Evolutionary conservation across 78 protist species (phyloP).

Genomic region (Monosiga brevicollis): DNA sequence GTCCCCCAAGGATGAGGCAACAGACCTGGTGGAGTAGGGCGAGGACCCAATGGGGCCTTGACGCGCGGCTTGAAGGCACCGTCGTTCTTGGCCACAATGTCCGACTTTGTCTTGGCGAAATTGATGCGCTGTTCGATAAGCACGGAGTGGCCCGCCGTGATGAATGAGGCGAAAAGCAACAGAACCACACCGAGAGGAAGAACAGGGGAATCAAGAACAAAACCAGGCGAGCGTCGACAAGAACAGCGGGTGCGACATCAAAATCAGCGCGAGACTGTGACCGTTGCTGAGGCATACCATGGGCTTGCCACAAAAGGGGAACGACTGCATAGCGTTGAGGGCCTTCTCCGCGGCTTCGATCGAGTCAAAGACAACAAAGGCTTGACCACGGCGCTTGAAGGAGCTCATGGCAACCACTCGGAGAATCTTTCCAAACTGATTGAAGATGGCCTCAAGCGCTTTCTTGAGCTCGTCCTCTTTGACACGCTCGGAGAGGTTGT

Average conservation of each 20-base stretch:
- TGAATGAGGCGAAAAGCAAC: too few relatives aligned
- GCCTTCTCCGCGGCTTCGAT: constrained; percentile 62
- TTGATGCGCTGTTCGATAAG: constrained; percentile 23
- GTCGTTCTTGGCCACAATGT: constrained; percentile 66
- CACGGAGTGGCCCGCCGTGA: too few relatives aligned
- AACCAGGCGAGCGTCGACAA: too few relatives aligned
- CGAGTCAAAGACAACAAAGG: constrained; percentile 77
- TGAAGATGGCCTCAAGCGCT: constrained; percentile 38
- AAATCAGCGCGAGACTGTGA: too few relatives aligned
- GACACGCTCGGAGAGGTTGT: constrained; percentile 70
- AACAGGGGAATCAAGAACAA: too few relatives aligned
- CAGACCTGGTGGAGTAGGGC: too few relatives aligned
- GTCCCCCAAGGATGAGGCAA: too few relatives aligned
- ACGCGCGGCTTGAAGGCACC: constrained; percentile 57
- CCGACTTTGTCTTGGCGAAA: constrained; percentile 60
- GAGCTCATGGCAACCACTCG: constrained; percentile 70
- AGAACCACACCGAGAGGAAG: too few relatives aligned
- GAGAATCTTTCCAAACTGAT: constrained; percentile 50
- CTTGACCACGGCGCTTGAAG: constrained; percentile 80
- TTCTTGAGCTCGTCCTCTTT: constrained; percentile 47
- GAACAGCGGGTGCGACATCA: too few relatives aligned
- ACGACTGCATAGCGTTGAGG: constrained; percentile 56
- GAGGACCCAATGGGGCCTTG: constrained; percentile 20
- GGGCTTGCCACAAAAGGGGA: constrained; percentile 63
- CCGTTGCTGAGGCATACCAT: constrained; percentile 44